Evolutionary conservation across 805 yeast genomes (phyloP).

Genomic region (Ogataea parapolymorpha): DNA sequence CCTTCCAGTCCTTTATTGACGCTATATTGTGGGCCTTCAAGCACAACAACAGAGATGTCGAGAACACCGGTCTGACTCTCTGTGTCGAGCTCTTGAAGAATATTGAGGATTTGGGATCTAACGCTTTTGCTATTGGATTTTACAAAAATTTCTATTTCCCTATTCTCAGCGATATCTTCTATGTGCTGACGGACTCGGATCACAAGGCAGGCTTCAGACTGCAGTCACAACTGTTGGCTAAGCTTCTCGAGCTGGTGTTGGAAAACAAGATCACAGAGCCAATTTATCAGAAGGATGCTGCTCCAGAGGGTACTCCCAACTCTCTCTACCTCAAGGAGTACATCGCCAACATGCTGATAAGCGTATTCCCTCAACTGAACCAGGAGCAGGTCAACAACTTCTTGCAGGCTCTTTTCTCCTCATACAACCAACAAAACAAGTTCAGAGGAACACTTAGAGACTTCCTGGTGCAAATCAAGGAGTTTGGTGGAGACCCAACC

Average conservation of each 20-base stretch:
- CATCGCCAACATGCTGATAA: slow-evolving; percentile 72
- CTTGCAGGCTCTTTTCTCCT: slow-evolving; percentile 68
- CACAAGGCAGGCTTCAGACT: slow-evolving; percentile 94
- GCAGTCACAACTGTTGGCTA: slow-evolving; percentile 82
- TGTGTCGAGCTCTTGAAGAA: slow-evolving; percentile 81
- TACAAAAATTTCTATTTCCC: slow-evolving; percentile 86
- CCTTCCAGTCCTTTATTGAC: slow-evolving; percentile 85
- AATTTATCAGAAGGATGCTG: slow-evolving; percentile 74
- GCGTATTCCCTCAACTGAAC: slow-evolving; percentile 91
- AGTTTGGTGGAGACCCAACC: slow-evolving; percentile 92
- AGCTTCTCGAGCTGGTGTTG: slow-evolving; percentile 78
- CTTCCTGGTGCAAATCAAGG: slow-evolving; percentile 93
- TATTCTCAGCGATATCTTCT: slow-evolving; percentile 87
- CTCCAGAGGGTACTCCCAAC: slow-evolving; percentile 82
- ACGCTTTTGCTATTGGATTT: slow-evolving; percentile 77
- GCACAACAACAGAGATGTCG: slow-evolving; percentile 96
- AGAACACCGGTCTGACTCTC: slow-evolving; percentile 81
- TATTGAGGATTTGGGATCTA: slow-evolving; percentile 71
- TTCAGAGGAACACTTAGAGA: slow-evolving; percentile 89
- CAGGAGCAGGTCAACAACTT: slow-evolving; percentile 79
- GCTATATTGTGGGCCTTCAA: slow-evolving; percentile 98
- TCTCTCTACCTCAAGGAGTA: slow-evolving; percentile 74
- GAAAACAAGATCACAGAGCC: slow-evolving; percentile 73
- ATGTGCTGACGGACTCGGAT: slow-evolving; percentile 92
- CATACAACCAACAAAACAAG: slow-evolving; percentile 67